Evolutionary conservation across 2,329 filamentous ascomycete species (phyloP).

Genomic region (Colletotrichum godetiae): DNA sequence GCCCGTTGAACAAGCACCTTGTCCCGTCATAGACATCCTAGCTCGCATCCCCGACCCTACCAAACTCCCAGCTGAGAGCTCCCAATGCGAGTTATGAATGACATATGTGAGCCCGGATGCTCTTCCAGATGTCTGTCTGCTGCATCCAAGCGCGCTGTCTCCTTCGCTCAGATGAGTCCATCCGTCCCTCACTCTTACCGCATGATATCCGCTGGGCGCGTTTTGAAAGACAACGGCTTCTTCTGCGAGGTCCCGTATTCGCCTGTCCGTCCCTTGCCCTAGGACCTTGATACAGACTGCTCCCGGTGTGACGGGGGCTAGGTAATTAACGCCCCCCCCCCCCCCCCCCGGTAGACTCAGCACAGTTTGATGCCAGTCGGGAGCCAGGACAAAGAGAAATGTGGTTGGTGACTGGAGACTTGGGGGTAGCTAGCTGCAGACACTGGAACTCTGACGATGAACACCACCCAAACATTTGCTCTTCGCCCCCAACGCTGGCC

Average conservation of each 20-base stretch:
- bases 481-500: background rate
- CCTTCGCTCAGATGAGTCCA: conserved; percentile 23
- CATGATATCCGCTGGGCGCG: background rate
- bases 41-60: background rate
- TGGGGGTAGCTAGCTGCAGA: background rate
- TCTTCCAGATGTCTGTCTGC: background rate
- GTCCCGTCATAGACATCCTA: conserved; percentile 2
- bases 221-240: conserved; percentile 18
- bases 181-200: background rate
- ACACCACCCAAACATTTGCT: background rate
- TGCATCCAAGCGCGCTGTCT: conserved; percentile 28
- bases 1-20: background rate
- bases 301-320: background rate
- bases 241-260: conserved; percentile 24
- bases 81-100: background rate
- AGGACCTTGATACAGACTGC: background rate
- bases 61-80: background rate
- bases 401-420: background rate
- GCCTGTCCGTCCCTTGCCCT: conserved; percentile 1
- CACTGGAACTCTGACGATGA: background rate
- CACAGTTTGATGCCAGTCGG: background rate
- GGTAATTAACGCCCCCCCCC: too few species aligned
- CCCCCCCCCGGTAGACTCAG: background rate
- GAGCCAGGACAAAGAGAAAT: background rate
- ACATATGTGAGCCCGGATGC: background rate